Percentiles rank a stretch among this genome's conserved stretches.
phyloP scores from a whole-genome alignment of 805 yeast genomes.

The Candida andamanensis region DNA sequence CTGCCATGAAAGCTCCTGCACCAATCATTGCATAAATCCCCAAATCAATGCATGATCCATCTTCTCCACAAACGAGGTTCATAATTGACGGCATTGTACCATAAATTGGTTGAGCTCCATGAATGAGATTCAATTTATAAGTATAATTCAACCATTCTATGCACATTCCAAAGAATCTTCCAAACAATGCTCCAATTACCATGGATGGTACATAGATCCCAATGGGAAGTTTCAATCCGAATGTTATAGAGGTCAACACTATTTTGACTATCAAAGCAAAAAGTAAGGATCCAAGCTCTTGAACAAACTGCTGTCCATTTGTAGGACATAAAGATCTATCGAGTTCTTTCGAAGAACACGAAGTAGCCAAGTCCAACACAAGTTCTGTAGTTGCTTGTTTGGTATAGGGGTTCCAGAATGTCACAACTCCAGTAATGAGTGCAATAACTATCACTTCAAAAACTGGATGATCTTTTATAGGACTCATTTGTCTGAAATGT shows the following conservation, averaged over 20 bases:
- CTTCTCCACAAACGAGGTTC: slow-evolving; percentile 13
- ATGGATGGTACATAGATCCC: slow-evolving; percentile 62
- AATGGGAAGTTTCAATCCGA: slow-evolving; percentile 55
- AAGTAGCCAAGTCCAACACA: slow-evolving; percentile 44
- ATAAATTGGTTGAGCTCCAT: slow-evolving; percentile 1
- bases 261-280: slow-evolving; percentile 43
- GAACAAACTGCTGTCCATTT: slow-evolving; percentile 19
- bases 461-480: slow-evolving; percentile 34
- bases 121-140: slow-evolving; percentile 5
- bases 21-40: slow-evolving; percentile 51
- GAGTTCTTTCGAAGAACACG: slow-evolving; percentile 35
- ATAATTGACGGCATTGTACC: slow-evolving; percentile 3
- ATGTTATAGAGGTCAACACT: slow-evolving; percentile 46
- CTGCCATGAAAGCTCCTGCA: slow-evolving; percentile 58
- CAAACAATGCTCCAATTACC: slow-evolving; percentile 60
- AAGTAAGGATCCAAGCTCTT: slow-evolving; percentile 27
- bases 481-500: slow-evolving; percentile 26
- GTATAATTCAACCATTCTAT: slow-evolving; percentile 33
- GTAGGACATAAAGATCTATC: slow-evolving; percentile 28
- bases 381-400: slow-evolving; percentile 46
- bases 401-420: slow-evolving; percentile 47
- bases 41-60: slow-evolving; percentile 32
- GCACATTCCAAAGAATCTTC: slow-evolving; percentile 43
- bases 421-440: slow-evolving; percentile 39
- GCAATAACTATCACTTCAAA: slow-evolving; percentile 44